phyloP scores from a whole-genome alignment of 805 yeast genomes.

The Blastobotrys robertii region DNA sequence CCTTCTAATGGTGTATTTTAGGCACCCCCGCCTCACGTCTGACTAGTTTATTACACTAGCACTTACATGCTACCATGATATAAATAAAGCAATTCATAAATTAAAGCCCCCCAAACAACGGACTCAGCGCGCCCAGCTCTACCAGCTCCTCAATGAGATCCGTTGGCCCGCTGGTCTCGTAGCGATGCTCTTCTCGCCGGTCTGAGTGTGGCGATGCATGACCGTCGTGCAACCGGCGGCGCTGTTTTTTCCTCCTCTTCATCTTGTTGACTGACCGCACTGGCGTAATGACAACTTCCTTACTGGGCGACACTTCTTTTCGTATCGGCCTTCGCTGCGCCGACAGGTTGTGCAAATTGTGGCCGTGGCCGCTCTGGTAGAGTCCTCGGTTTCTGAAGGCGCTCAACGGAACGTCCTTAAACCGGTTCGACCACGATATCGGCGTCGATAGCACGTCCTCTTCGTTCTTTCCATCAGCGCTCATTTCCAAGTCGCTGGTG shows the following conservation, averaged over 20 bases:
- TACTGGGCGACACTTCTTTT: constrained; percentile 5
- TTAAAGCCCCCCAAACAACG: constrained; percentile 21
- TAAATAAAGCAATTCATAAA: constrained; percentile 4
- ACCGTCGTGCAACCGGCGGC: constrained; percentile 4
- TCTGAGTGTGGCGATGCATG: background rate
- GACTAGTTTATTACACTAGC: too few species aligned
- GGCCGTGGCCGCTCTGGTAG: constrained; percentile 10
- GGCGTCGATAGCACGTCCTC: constrained; percentile 19
- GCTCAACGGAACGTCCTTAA: constrained; percentile 54
- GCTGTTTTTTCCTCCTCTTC: constrained; percentile 13
- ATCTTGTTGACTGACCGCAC: constrained; percentile 14
- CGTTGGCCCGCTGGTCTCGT: constrained; percentile 8
- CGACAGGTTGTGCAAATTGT: constrained; percentile 4
- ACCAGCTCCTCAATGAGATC: constrained; percentile 28
- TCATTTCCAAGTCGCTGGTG: constrained; percentile 65
- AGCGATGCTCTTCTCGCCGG: constrained; percentile 9
- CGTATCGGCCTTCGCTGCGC: constrained; percentile 14
- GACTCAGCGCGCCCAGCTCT: constrained; percentile 28
- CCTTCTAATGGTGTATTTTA: too few species aligned
- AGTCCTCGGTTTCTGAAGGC: constrained; percentile 82
- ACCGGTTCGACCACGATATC: constrained; percentile 1
- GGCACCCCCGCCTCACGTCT: too few species aligned
- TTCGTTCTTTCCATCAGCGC: constrained; percentile 33
- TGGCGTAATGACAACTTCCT: constrained; percentile 25
- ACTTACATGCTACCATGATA: background rate